Evolutionary conservation across 2,329 filamentous ascomycete species (phyloP).

Genomic region (Drechslerella stenobrocha): DNA sequence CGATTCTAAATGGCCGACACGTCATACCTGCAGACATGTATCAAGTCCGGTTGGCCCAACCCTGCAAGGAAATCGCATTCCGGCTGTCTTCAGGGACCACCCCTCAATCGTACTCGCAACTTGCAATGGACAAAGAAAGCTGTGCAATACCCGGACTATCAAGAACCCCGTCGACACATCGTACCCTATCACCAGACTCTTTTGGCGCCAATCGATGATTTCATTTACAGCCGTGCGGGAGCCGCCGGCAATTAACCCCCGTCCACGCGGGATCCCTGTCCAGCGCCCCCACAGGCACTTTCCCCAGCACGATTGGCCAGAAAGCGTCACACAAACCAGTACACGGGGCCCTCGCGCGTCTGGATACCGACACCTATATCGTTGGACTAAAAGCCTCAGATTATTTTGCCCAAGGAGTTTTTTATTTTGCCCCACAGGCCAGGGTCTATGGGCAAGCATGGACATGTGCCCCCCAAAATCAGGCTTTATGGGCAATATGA

Average conservation of each 20-base stretch:
- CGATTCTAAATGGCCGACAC: no score
- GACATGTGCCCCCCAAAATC: not conserved
- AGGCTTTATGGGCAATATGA: constrained; percentile 5
- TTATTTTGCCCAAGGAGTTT: no score
- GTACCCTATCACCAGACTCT: no score
- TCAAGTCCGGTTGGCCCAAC: not conserved
- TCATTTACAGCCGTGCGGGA: not conserved
- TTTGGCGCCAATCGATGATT: no score
- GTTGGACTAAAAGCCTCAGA: no score
- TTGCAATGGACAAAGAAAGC: no score
- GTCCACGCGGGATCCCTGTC: constrained; percentile 21
- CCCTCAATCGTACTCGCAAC: no score
- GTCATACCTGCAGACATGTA: no score
- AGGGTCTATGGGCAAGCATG: not conserved
- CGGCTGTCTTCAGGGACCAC: no score
- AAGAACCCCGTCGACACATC: no score
- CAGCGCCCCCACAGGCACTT: constrained; percentile 29
- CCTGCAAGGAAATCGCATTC: not conserved
- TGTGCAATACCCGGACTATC: no score
- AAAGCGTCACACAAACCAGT: constrained; percentile 24
- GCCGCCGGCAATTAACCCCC: constrained; percentile 6
- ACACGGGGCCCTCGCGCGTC: not conserved
- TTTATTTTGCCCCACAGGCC: not conserved
- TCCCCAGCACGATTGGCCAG: not conserved
- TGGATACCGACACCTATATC: not conserved